Evolutionary conservation across 2,329 filamentous ascomycete species (phyloP).

Genomic region (Erysiphe pulchra): DNA sequence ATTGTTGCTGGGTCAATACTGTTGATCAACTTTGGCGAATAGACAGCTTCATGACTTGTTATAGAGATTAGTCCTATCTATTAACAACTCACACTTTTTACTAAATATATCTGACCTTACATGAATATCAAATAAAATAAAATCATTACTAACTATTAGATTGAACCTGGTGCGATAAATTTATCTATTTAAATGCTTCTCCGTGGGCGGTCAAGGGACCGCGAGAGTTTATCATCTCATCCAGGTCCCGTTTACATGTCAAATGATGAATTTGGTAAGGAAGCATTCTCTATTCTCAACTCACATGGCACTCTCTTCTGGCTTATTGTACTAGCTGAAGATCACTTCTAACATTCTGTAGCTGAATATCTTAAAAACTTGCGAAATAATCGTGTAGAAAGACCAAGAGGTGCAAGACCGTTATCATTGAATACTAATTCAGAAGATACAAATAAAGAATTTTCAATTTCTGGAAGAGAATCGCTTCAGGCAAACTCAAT

Average conservation of each 20-base stretch:
- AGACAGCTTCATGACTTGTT: neutral
- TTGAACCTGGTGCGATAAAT: neutral
- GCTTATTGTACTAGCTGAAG: neutral
- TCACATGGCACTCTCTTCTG: too few relatives aligned
- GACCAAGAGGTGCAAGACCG: slow-evolving; percentile 47
- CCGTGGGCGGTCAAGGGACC: slow-evolving; percentile 13
- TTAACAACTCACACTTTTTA: neutral
- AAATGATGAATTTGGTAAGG: slow-evolving; percentile 39
- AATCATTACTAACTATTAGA: neutral
- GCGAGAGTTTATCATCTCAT: slow-evolving; percentile 28
- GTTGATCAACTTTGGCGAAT: neutral
- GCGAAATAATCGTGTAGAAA: slow-evolving; percentile 36
- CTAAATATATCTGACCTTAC: neutral
- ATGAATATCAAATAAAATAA: neutral
- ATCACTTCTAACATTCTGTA: slow-evolving; percentile 15
- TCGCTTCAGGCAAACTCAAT: slow-evolving; percentile 2
- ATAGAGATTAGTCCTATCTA: neutral
- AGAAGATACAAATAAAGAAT: slow-evolving; percentile 15
- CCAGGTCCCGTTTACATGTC: slow-evolving; percentile 38
- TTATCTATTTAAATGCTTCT: slow-evolving; percentile 2
- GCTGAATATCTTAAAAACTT: slow-evolving; percentile 46
- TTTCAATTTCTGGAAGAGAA: slow-evolving; percentile 6
- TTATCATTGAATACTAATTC: slow-evolving; percentile 19
- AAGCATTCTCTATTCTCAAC: neutral
- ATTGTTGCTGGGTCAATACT: neutral